phyloP scores from a whole-genome alignment of 345 rosid genomes.

The Angophora floribunda region DNA sequence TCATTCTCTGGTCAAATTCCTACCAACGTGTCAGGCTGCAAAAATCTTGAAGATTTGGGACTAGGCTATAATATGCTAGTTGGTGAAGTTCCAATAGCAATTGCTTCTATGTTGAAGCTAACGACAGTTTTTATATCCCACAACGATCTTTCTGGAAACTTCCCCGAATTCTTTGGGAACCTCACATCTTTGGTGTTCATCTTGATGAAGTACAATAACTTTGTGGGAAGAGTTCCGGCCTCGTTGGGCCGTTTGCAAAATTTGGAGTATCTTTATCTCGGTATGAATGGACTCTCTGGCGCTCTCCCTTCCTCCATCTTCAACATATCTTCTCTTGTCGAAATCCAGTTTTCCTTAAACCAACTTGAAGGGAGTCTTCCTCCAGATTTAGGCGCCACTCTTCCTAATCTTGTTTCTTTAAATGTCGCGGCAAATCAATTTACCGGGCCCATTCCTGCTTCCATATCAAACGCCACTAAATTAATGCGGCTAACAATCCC shows the following conservation, averaged over 20 bases:
- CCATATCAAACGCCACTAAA: constrained; percentile 4
- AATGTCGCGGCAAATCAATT: background rate
- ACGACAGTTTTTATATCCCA: too few species aligned
- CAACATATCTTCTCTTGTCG: constrained; percentile 2
- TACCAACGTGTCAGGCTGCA: too few species aligned
- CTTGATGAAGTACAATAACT: background rate
- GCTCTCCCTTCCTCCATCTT: constrained; percentile 1
- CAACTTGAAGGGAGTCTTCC: constrained; percentile 10
- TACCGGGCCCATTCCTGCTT: background rate
- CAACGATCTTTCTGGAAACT: background rate
- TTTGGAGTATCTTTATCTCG: background rate
- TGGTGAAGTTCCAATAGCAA: too few species aligned
- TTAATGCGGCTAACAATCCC: background rate
- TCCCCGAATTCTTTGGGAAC: background rate
- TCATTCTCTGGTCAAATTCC: too few species aligned
- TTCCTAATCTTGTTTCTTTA: background rate
- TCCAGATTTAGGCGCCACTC: background rate
- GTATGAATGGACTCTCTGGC: background rate
- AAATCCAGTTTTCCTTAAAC: background rate
- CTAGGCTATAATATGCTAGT: too few species aligned
- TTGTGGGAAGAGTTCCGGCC: constrained; percentile 7
- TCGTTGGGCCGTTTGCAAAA: background rate
- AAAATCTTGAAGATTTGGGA: too few species aligned
- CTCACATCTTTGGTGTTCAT: background rate
- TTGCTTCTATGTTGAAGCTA: too few species aligned